Conservation (phyloP, 176 grass and related monocot species). For the Triticum urartu region DNA sequence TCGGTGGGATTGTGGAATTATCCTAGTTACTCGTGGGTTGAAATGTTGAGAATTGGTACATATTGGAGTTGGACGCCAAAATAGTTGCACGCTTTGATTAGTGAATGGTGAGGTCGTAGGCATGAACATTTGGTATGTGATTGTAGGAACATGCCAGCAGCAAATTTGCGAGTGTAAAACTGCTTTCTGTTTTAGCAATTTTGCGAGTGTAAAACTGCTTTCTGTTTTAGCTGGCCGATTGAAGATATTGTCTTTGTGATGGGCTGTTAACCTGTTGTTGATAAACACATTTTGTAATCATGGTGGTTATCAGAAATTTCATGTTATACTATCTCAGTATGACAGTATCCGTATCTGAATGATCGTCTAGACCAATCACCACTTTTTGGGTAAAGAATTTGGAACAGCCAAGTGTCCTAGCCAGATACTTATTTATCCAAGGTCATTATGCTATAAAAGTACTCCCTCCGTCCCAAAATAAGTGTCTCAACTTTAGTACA, state of each 20-base stretch:
- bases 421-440: not conserved
- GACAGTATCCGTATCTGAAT: not conserved
- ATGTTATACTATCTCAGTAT: not conserved
- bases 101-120: not conserved
- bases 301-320: not conserved
- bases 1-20: not conserved
- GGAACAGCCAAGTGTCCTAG: not conserved
- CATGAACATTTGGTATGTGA: not conserved
- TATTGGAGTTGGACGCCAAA: not conserved
- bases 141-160: not conserved
- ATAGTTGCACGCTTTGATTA: not conserved
- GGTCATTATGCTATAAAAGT: not conserved
- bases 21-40: not conserved
- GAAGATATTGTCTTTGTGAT: slow-evolving; percentile 1
- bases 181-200: not conserved
- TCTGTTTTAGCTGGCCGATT: not conserved
- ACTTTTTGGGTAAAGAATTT: not conserved
- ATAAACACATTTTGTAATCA: not conserved
- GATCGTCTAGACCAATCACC: not conserved
- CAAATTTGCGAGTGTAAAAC: not conserved
- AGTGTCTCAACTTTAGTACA: too few relatives aligned
- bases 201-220: not conserved
- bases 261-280: not conserved
- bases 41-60: slow-evolving; percentile 5
- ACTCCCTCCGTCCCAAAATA: too few relatives aligned